These are phyloP conservation scores for Colletotrichum sp. DNA, from an alignment of 2,329 filamentous ascomycete species.

Conservation along the genomic window DNA sequence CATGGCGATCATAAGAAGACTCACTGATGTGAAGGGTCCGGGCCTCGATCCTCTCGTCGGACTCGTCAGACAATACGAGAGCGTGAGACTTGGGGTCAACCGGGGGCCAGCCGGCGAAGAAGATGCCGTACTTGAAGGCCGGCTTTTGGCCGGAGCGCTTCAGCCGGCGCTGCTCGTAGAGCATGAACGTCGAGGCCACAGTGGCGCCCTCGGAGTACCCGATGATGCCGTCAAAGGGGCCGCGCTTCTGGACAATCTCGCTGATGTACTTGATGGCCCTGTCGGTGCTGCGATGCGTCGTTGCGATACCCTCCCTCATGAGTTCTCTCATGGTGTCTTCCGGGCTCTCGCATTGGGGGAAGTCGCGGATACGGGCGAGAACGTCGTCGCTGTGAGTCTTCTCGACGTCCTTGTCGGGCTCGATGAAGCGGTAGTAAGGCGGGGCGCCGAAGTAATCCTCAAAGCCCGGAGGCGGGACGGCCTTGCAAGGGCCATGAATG, in stretches of 20 bases:
- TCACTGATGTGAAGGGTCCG: slow-evolving; percentile 57
- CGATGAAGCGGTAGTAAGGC: slow-evolving; percentile 62
- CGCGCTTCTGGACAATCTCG: slow-evolving; percentile 49
- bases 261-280: slow-evolving; percentile 47
- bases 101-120: slow-evolving; percentile 61
- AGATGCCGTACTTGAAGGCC: slow-evolving; percentile 53
- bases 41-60: slow-evolving; percentile 53
- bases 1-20: slow-evolving; percentile 23
- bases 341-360: slow-evolving; percentile 54
- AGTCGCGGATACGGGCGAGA: slow-evolving; percentile 57
- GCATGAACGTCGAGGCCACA: slow-evolving; percentile 56
- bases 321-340: slow-evolving; percentile 63
- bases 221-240: slow-evolving; percentile 58
- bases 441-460: slow-evolving; percentile 62
- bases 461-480: slow-evolving; percentile 56
- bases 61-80: slow-evolving; percentile 54
- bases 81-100: slow-evolving; percentile 46
- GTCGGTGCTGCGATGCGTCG: slow-evolving; percentile 42
- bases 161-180: slow-evolving; percentile 51
- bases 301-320: slow-evolving; percentile 43
- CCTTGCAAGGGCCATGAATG: slow-evolving; percentile 55
- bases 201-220: slow-evolving; percentile 67
- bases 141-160: slow-evolving; percentile 27
- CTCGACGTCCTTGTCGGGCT: slow-evolving; percentile 51
- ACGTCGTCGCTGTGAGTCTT: slow-evolving; percentile 49